phyloP scores from a whole-genome alignment of 768 basidiomycete genomes.

The Lyophyllum semitale region DNA sequence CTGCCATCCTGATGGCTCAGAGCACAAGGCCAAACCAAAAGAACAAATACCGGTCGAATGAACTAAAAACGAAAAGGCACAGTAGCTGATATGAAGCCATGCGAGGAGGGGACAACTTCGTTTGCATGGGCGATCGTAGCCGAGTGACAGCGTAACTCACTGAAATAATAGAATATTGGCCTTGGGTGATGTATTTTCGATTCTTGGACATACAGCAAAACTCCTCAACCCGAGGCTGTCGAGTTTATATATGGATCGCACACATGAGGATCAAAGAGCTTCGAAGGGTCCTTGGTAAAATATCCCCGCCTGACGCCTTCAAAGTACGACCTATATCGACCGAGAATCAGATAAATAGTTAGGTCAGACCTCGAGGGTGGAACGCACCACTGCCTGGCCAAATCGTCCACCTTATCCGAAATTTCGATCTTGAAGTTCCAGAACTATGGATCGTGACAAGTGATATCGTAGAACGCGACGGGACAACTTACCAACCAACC shows the following conservation, averaged over 20 bases:
- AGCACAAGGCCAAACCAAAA: too few relatives aligned
- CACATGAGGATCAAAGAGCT: conserved; percentile 58
- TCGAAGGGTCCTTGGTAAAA: conserved; percentile 63
- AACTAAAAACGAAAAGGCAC: too few relatives aligned
- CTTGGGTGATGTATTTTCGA: background rate
- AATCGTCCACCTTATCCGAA: conserved; percentile 47
- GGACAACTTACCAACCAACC: conserved; percentile 68
- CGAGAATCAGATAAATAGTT: background rate
- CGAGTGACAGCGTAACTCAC: too few relatives aligned
- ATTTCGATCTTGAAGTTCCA: conserved; percentile 80
- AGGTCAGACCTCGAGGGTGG: background rate
- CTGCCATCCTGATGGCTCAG: too few relatives aligned
- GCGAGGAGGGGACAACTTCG: too few relatives aligned
- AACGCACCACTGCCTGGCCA: conserved; percentile 67
- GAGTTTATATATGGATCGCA: conserved; percentile 47
- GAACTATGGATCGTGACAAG: conserved; percentile 25
- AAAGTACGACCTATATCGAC: conserved; percentile 61
- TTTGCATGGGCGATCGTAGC: too few relatives aligned
- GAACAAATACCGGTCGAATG: too few relatives aligned
- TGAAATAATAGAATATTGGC: too few relatives aligned
- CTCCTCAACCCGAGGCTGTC: background rate
- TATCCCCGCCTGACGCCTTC: conserved; percentile 60
- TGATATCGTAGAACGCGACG: too few relatives aligned
- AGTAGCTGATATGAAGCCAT: too few relatives aligned
- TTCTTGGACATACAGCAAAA: background rate